Conservation (phyloP, 305 asterid species). For the Fraxinus platypoda region DNA sequence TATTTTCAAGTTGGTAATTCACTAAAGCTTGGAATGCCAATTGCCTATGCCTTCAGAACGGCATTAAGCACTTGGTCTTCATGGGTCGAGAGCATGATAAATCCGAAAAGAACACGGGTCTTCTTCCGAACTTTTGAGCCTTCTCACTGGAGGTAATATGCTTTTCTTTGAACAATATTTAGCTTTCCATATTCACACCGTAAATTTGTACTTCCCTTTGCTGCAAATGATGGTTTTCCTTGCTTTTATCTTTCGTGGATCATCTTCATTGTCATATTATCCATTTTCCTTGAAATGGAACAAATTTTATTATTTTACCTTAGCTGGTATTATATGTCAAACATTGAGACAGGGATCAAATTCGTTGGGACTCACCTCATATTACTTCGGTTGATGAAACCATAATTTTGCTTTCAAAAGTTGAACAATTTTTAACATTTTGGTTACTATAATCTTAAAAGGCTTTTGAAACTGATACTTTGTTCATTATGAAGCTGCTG, state of each 20-base stretch:
- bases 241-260: background rate
- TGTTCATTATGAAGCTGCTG: background rate
- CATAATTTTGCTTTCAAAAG: background rate
- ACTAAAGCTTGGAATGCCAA: constrained; percentile 61
- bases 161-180: background rate
- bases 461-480: background rate
- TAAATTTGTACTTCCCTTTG: background rate
- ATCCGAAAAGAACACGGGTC: constrained; percentile 50
- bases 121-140: constrained; percentile 79
- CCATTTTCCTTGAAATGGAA: background rate
- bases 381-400: background rate
- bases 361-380: background rate
- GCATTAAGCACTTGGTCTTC: constrained; percentile 70
- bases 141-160: constrained; percentile 78
- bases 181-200: background rate
- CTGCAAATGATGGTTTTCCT: background rate
- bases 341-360: background rate
- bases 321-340: background rate
- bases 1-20: constrained; percentile 63
- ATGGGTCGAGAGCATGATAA: constrained; percentile 58
- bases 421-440: background rate
- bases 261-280: background rate
- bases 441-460: background rate
- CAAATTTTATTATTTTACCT: background rate
- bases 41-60: constrained; percentile 49